These are phyloP conservation scores for Chlamydomonas reinhardtii DNA, from an alignment of 163 green algal genomes.

Conservation along the genomic window DNA sequence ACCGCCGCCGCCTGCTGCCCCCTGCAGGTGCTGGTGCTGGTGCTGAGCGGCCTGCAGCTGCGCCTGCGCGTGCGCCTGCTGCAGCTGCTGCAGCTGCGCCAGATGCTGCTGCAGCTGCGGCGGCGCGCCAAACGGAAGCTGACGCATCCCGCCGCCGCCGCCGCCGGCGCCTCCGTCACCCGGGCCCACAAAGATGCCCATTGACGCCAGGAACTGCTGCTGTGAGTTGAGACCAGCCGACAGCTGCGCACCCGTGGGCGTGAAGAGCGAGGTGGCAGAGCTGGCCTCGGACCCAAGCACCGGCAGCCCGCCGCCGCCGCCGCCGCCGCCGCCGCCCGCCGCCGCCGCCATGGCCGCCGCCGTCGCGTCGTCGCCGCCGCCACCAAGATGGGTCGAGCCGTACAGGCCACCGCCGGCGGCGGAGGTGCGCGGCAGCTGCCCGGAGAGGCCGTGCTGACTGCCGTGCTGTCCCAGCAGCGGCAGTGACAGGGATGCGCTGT, in stretches of 20 bases:
- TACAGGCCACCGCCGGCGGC: too few species aligned
- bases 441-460: not conserved
- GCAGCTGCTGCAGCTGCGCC: constrained; percentile 26
- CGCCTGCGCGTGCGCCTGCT: not conserved
- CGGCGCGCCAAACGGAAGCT: not conserved
- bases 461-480: not conserved
- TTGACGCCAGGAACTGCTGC: not conserved
- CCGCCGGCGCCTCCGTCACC: not conserved
- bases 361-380: too few species aligned
- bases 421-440: too few species aligned
- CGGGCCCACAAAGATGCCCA: not conserved
- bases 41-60: not conserved
- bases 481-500: not conserved
- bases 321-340: too few species aligned
- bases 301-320: too few species aligned
- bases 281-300: too few species aligned
- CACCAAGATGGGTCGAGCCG: too few species aligned
- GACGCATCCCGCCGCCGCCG: not conserved
- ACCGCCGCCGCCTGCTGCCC: not conserved
- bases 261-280: too few species aligned
- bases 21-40: constrained; percentile 2
- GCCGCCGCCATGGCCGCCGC: too few species aligned
- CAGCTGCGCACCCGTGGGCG: too few species aligned
- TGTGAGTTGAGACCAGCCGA: too few species aligned
- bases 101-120: constrained; percentile 50